Conservation (phyloP, 177 flowering plant genomes). For the Telopea speciosissima region DNA sequence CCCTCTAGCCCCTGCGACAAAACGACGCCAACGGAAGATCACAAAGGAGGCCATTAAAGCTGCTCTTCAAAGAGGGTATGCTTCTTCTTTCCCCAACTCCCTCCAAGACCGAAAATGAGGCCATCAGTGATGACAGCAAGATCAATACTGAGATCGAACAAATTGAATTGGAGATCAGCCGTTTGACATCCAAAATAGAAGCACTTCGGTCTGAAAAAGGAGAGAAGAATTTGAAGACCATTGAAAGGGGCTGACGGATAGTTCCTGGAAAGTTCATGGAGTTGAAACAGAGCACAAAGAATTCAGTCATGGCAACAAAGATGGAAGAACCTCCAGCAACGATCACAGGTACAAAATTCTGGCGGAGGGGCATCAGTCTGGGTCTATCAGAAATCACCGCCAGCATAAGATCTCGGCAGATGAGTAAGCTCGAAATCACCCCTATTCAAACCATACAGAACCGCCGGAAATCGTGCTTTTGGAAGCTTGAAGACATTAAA, state of each 20-base stretch:
- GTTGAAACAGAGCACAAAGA: slow-evolving; percentile 35
- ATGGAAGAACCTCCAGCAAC: slow-evolving; percentile 10
- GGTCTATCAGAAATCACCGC: too few relatives aligned
- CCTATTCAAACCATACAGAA: slow-evolving; percentile 35
- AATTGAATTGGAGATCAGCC: slow-evolving; percentile 56
- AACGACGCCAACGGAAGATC: slow-evolving; percentile 12
- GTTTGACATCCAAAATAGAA: slow-evolving; percentile 49
- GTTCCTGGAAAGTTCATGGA: slow-evolving; percentile 53
- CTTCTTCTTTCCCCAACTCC: slow-evolving; percentile 2
- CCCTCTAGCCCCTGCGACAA: slow-evolving; percentile 25
- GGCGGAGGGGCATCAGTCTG: slow-evolving; percentile 17
- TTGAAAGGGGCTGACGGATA: slow-evolving; percentile 36
- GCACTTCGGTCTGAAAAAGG: slow-evolving; percentile 56
- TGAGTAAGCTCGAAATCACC: slow-evolving; percentile 32
- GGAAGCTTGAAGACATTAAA: slow-evolving; percentile 55
- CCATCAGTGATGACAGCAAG: slow-evolving; percentile 22
- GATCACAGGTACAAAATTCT: slow-evolving; percentile 15
- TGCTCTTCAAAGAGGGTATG: slow-evolving; percentile 24
- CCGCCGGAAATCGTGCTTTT: slow-evolving; percentile 66
- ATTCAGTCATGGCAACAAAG: slow-evolving; percentile 4
- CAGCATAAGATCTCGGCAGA: slow-evolving; percentile 26
- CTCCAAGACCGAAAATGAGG: background rate
- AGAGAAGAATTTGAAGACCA: slow-evolving; percentile 20
- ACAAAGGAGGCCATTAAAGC: slow-evolving; percentile 30
- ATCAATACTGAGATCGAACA: slow-evolving; percentile 65